Conservation (phyloP, 371 early-diverging fungal species). For the Catenaria anguillulae region DNA sequence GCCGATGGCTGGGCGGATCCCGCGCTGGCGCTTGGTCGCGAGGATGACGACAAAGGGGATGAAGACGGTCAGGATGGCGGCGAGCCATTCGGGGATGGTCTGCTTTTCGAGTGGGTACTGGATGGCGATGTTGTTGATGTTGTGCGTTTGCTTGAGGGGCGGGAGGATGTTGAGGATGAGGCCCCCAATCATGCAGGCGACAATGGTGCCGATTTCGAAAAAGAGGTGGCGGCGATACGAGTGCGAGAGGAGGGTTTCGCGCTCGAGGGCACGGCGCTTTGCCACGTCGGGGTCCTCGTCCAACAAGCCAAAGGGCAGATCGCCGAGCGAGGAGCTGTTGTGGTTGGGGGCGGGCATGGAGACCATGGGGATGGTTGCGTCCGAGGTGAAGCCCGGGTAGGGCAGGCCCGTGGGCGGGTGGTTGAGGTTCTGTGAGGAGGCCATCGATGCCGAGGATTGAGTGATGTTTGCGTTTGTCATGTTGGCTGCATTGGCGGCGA, state of each 20-base stretch:
- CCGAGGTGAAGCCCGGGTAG: too few relatives aligned
- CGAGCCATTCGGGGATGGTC: neutral
- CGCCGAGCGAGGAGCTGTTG: too few relatives aligned
- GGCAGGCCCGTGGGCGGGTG: too few relatives aligned
- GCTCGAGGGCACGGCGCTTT: too few relatives aligned
- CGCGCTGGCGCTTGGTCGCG: neutral
- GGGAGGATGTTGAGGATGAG: neutral
- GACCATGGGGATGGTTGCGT: too few relatives aligned
- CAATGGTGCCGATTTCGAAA: neutral
- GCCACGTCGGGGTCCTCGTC: too few relatives aligned
- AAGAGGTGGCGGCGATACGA: neutral
- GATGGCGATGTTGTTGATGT: neutral
- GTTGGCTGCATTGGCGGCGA: too few relatives aligned
- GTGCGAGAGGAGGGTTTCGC: neutral
- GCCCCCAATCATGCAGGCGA: neutral
- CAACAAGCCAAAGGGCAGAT: too few relatives aligned
- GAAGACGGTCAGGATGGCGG: neutral
- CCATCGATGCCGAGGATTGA: too few relatives aligned
- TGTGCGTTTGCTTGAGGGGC: neutral
- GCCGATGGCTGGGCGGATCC: neutral
- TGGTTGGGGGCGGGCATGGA: too few relatives aligned
- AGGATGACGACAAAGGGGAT: neutral
- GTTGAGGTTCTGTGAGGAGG: too few relatives aligned
- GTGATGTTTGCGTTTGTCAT: too few relatives aligned
- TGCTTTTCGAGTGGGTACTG: neutral